Base-by-base conservation (phyloP, 495 filamentous ascomycete genomes). In the Extremus antarcticus region DNA sequence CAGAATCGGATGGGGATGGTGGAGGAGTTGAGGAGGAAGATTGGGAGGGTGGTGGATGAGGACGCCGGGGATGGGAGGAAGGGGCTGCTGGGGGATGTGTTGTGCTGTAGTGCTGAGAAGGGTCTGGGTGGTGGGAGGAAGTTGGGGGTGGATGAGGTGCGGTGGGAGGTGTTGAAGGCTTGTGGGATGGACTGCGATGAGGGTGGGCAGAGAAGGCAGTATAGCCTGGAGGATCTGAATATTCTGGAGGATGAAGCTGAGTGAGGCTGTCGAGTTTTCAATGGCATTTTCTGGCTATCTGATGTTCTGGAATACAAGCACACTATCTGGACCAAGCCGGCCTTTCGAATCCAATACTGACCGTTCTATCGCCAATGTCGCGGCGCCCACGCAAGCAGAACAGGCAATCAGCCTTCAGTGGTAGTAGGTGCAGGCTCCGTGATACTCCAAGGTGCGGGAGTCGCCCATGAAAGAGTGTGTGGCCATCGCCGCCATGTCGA, bases 131-230 rank as follows among this genome's bases (percentile, higher is more conserved):
- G 50, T 47, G 53, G 60, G 2, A 55, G 51, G 17, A 61, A 55
- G 43, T 19, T 70, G 25, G 68, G 68, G 0, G 48, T 70, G 2
- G 66, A 69, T 51, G 59, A 56, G 25, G 53, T 70, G 10, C 35
- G 68, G 43, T 64, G 60, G 59, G 65, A 65, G 4, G 61, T 69
- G 13, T 45, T 70, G 41, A 59, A 47, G 47, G 68, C 66, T n/a
- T 64, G 57, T 55, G 66, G 66, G 19, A 40, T 69, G 43, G 63
- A 67, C 19, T 52, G 61, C 35, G 61, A 63, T 38, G 57, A 53
- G 39, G 2, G 54, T 1, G 63, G 61, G 0, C 16, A 50, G 25
- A 49, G 40, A 50, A 50, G 23, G 59, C 49, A 51, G 46, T 10
- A 4, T 23, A 17, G 20, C 21, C 11, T 29, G 39, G 48, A 50